Percentiles rank a stretch among this genome's conserved stretches.
Conservation (phyloP, 2,329 filamentous ascomycete genomes). For the Penicillium sp. region DNA sequence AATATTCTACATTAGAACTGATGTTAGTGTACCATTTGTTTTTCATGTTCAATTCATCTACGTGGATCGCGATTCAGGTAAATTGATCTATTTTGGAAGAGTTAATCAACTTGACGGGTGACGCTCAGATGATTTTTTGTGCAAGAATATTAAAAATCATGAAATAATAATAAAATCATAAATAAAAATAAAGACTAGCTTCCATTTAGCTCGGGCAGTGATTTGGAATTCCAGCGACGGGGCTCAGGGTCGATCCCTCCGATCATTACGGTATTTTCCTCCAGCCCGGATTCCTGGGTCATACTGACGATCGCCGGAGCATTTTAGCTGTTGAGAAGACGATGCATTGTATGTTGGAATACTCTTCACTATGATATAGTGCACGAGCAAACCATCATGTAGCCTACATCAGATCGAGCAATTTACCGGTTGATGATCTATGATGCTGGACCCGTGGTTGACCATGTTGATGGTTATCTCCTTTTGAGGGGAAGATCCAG, state of each 20-base stretch:
- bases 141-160: too few relatives aligned
- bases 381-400: too few relatives aligned
- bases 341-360: background rate
- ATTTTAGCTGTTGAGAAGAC: constrained; percentile 6
- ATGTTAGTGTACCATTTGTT: background rate
- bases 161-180: background rate
- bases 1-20: too few relatives aligned
- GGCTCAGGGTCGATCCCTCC: constrained; percentile 31
- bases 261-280: constrained; percentile 29
- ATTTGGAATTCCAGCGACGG: constrained; percentile 32
- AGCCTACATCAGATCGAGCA: background rate
- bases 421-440: background rate
- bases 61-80: background rate
- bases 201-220: constrained; percentile 19
- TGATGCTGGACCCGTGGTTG: background rate
- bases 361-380: too few relatives aligned
- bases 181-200: constrained; percentile 3
- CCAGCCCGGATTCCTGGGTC: constrained; percentile 30
- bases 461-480: background rate
- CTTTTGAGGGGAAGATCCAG: background rate
- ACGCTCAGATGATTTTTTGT: background rate
- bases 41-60: background rate
- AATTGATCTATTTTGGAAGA: background rate
- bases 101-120: background rate
- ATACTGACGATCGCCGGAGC: constrained; percentile 26